Evolutionary conservation across 108 stramenopile genomes (phyloP), one percentile per base, ranked within the genome.

Genomic region (Fistulifera solaris): DNA sequence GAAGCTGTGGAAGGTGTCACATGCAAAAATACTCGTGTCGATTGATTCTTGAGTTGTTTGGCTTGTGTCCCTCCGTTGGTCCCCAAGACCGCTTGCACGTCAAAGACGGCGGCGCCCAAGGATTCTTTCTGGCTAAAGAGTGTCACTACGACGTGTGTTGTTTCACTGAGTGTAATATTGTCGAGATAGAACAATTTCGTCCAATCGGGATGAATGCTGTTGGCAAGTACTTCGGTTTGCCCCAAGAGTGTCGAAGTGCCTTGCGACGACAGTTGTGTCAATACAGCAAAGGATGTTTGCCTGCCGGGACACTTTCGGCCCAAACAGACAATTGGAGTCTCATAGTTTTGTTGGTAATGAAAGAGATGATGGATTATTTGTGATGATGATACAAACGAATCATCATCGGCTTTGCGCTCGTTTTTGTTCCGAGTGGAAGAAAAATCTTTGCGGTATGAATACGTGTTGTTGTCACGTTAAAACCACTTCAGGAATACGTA

Each of bases 81-180:
- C 21, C 78, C 83, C 12, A 85, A 64, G 43, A 85, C 59, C 13
- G 63, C 68, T 11, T 73, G 78, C 40, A 85, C 52, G 27, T 85
- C 83, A 67, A 85, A 85, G 14, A 76, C 68, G 8, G 77, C 73
- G 23, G 63, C 66, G 64, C 78, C 76, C 78, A 80, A 80, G 15
- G 55, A 38, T 5, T 74, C 63, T n/a, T 68, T 59, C 18, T 46
- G 21, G 15, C 61, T 67, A 39, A 49, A 64, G 15, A 70, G 58
- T 1, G 27, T 27, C 25, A 70, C 58, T 13, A 52, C 51, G 27
- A 63, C 35, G 12, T 69, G 66, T 1, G 47, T 54, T 17, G 73
- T 58, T 41, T 58, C 68, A 12, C 76, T 73, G 21, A 81, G 61
- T 45, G 61, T 53, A 57, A 75, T 68, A 24, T 51, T 27, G 25